Percentiles rank a stretch among this genome's conserved stretches.
Evolutionary conservation across 257 asterid genomes (phyloP).

Genomic region (Lycium ferocissimum): DNA sequence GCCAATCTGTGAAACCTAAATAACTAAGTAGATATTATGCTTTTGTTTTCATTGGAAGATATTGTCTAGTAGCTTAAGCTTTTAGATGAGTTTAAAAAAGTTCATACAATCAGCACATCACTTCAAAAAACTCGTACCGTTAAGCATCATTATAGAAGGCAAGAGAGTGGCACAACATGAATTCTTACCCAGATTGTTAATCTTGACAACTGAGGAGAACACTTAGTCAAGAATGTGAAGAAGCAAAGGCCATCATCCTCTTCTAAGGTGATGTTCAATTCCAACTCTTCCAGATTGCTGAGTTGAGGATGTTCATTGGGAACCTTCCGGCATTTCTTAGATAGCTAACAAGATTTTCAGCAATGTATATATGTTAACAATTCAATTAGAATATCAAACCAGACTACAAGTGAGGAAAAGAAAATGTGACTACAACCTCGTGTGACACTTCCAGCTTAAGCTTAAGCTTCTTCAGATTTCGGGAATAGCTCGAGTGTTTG

Average conservation of each 20-base stretch:
- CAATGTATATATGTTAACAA: neutral
- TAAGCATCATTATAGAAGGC: neutral
- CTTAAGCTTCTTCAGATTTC: conserved; percentile 3
- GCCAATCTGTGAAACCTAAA: too few species aligned
- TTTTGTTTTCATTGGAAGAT: too few species aligned
- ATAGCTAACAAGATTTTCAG: neutral
- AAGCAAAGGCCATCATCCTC: neutral
- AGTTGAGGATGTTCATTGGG: neutral
- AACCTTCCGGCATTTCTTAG: neutral
- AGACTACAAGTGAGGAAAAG: neutral
- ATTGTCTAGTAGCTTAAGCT: too few species aligned
- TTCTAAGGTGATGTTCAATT: neutral
- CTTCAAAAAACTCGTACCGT: too few species aligned
- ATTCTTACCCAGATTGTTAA: neutral
- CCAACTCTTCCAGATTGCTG: neutral
- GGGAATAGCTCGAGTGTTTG: neutral
- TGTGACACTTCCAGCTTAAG: neutral
- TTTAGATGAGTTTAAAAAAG: too few species aligned
- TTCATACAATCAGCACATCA: too few species aligned
- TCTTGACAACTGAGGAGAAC: neutral
- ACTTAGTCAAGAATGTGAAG: neutral
- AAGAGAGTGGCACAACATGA: neutral
- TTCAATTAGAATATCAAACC: neutral
- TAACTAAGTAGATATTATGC: too few species aligned
- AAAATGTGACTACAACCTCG: neutral